Evolutionary conservation across 1,284 basidiomycete species (phyloP).

Genomic region (Trametes polyzona): DNA sequence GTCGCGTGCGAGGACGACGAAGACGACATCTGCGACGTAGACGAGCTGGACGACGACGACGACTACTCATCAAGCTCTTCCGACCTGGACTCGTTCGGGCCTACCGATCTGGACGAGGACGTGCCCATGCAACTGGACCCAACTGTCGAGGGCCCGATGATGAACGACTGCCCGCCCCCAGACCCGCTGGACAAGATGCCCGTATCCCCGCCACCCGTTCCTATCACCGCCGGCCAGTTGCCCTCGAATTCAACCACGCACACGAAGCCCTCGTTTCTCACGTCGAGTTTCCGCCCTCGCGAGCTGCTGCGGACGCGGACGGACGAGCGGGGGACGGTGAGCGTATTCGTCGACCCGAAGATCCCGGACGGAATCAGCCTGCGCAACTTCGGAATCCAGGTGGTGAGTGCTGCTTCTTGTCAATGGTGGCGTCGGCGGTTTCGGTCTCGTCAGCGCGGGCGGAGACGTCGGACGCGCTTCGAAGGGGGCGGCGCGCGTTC

Average conservation of each 20-base stretch:
- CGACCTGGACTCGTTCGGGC: constrained; percentile 36
- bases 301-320: constrained; percentile 41
- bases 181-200: constrained; percentile 21
- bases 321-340: constrained; percentile 46
- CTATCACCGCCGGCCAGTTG: constrained; percentile 17
- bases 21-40: constrained; percentile 40
- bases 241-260: constrained; percentile 21
- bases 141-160: constrained; percentile 29
- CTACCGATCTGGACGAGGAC: constrained; percentile 38
- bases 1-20: constrained; percentile 52
- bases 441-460: neutral
- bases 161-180: constrained; percentile 22
- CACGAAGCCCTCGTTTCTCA: constrained; percentile 31
- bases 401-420: constrained; percentile 53
- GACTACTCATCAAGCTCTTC: constrained; percentile 37
- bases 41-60: constrained; percentile 38
- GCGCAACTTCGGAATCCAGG: constrained; percentile 83
- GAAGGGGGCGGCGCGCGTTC: constrained; percentile 8
- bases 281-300: constrained; percentile 41
- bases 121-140: constrained; percentile 32
- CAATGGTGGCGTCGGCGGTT: constrained; percentile 23
- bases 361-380: constrained; percentile 78
- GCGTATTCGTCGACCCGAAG: constrained; percentile 66
- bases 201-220: constrained; percentile 11
- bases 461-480: constrained; percentile 1